Evolutionary conservation across 106 monocot genomes (phyloP).

Genomic region (Hemerocallis citrina): DNA sequence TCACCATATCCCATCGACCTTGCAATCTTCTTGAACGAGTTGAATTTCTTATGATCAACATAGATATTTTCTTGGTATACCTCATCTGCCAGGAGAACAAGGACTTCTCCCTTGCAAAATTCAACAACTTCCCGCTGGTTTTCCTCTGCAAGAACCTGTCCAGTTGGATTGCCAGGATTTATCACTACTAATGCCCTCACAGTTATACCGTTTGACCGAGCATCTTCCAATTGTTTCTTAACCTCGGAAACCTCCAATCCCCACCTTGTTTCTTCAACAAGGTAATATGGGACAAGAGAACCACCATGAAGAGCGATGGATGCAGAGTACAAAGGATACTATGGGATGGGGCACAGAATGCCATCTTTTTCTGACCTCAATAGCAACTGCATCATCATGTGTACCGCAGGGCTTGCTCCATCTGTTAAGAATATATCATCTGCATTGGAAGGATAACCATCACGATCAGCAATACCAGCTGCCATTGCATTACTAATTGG

Average conservation of each 20-base stretch:
- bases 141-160: conserved; percentile 89
- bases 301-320: conserved; percentile 98
- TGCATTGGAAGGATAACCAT: conserved; percentile 80
- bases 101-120: conserved; percentile 80
- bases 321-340: conserved; percentile 96
- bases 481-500: conserved; percentile 94
- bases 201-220: conserved; percentile 59
- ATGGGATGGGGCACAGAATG: conserved; percentile 96
- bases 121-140: conserved; percentile 78
- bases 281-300: conserved; percentile 89
- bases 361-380: conserved; percentile 88
- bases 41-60: conserved; percentile 79
- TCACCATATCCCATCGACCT: conserved; percentile 83
- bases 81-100: conserved; percentile 98
- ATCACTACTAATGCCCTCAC: conserved; percentile 83
- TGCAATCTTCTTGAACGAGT: conserved; percentile 94
- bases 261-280: conserved; percentile 77
- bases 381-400: conserved; percentile 97
- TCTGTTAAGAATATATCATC: conserved; percentile 96
- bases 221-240: conserved; percentile 76
- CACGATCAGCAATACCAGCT: conserved; percentile 79
- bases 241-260: conserved; percentile 69
- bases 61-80: conserved; percentile 98
- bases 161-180: conserved; percentile 95
- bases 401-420: conserved; percentile 97